These are phyloP conservation scores for Actinomucor elegans DNA, from an alignment of 371 early-diverging fungal genomes.

Conservation along the genomic window DNA sequence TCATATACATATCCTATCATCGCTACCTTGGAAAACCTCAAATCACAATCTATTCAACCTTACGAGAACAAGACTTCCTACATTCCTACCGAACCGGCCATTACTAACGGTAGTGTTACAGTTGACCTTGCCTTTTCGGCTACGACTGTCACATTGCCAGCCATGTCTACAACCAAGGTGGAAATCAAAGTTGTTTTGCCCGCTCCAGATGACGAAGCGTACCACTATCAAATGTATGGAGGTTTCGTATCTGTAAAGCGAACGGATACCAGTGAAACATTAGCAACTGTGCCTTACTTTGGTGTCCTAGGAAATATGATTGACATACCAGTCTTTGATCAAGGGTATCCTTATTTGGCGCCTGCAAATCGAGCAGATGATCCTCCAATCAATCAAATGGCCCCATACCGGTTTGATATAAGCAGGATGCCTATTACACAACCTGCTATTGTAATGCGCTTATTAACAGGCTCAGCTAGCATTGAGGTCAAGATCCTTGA, in stretches of 20 bases:
- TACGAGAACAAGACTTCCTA: conserved; percentile 23
- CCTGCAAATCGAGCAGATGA: background rate
- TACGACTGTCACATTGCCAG: conserved; percentile 23
- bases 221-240: conserved; percentile 44
- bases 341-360: conserved; percentile 32
- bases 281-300: conserved; percentile 52
- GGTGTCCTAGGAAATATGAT: conserved; percentile 54
- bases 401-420: background rate
- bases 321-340: conserved; percentile 41
- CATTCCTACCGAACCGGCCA: conserved; percentile 18
- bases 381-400: too few species aligned
- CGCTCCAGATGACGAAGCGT: background rate
- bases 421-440: conserved; percentile 5
- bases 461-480: conserved; percentile 15
- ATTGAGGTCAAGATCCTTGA: conserved; percentile 11
- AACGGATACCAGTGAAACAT: conserved; percentile 9
- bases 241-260: conserved; percentile 29
- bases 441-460: conserved; percentile 26
- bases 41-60: conserved; percentile 40
- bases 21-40: conserved; percentile 31
- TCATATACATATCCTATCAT: conserved; percentile 7
- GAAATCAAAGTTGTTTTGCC: conserved; percentile 40
- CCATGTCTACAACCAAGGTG: conserved; percentile 37
- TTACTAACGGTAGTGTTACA: conserved; percentile 19
- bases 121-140: conserved; percentile 36